Base-by-base conservation (phyloP, 306 rosid genomes). In the Citrullus mucosospermus region DNA sequence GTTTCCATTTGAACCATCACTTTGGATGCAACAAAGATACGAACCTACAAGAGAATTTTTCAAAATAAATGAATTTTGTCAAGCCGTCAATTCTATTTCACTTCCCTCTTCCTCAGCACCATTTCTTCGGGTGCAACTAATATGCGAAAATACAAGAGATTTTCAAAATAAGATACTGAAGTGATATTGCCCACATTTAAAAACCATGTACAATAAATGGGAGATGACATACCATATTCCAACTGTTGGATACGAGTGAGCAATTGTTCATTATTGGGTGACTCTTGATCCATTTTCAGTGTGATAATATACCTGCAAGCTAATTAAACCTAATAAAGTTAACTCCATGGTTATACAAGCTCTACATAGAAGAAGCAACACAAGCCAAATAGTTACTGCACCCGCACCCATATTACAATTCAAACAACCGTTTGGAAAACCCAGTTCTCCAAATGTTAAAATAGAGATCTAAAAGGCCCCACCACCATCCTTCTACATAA, bases 171-270 rank as follows among this genome's bases (percentile, higher is more conserved):
- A 48, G 44, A 44, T 41, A 78, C 14, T 8, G 11, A 13, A 62
- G 57, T 17, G 18, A 60, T 56, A 78, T 11, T 34, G 14, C 28
- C 54, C 48, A 84, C n/a, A 69, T 36, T 48, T 61, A 70, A 53
- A 83, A 79, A 9, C 30, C 58, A 58, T 73, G 22, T 25, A 44
- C 56, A 39, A 41, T 36, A 39, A 10, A 30, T 70, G 30, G 69
- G 63, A 80, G 55, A 28, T 36, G 12, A 76, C 75, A 77, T 85
- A 95, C 98, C 98, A 15, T 81, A 88, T 85, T 95, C 96, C 86
- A 95, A 78, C 82, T 85, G 92, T 78, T 79, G 89, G 80, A 90
- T 92, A 60, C 91, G 95, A 77, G 90, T 79, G 80, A 83, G 39
- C 86, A 81, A 75, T 1, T 93, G 77, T 9, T 87, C 93, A 68